Base-by-base conservation (phyloP, 2,329 filamentous ascomycete genomes). In the Herpotrichia juniperi region DNA sequence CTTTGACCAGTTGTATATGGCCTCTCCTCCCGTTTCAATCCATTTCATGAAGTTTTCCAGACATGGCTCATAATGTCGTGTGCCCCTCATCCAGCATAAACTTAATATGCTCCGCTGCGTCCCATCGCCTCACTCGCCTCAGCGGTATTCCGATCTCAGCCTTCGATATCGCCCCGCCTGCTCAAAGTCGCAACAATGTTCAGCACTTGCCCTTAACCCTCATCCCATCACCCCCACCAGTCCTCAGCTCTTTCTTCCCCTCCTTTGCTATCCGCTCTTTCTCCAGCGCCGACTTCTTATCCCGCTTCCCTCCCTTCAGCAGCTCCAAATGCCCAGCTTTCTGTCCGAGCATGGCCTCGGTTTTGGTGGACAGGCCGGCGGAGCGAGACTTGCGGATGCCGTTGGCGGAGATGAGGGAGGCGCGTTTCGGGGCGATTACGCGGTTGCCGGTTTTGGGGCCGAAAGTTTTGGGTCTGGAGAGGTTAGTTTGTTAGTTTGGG, bases 251-350 rank as follows among this genome's bases (percentile, higher is more conserved):
- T 47, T 43, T 46, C 39, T 57, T 57, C 22, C 55, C 58, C 24
- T 61, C 61, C 37, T 40, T 40, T 21, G 37, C 37, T 44, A 62
- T 62, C 43, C 62, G 64, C 37, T 57, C 54, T 58, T 63, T 40
- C 14, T 40, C 37, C 37, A 24, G 22, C 19, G 37, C 37, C 26
- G 21, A 16, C 43, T 25, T 68, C 48, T 62, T 56, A 35, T 77
- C 75, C 73, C 83, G 87, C 80, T 88, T 89, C 11, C 86, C 87
- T 2, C 86, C 86, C 51, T 79, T 79, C 64, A 90, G 70, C 64
- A 90, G 67, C 71, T 91, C 87, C 65, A 90, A 65, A 79, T 91
- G 87, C 12, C 87, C 88, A 4, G 87, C 87, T 64, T 84, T 84
- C 55, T 84, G 78, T 11, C 87, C 87, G 9, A 90, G 78, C 56